Conservation (phyloP, 768 basidiomycete genomes). For the Russula griseocarnosa region DNA sequence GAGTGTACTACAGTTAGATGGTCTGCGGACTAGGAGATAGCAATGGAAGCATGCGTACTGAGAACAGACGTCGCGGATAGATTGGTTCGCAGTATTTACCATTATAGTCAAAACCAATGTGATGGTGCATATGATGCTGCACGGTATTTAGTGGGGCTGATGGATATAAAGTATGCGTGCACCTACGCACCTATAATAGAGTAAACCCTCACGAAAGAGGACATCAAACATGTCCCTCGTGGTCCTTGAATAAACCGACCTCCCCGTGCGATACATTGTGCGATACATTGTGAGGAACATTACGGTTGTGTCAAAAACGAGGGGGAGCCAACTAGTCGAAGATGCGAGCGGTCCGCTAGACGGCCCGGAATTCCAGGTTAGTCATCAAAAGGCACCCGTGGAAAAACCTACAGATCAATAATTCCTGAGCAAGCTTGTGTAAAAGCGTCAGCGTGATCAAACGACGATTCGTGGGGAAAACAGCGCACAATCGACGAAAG, state of each 20-base stretch:
- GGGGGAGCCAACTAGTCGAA: slow-evolving; percentile 41
- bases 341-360: slow-evolving; percentile 34
- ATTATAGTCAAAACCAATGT: slow-evolving; percentile 41
- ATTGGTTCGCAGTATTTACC: slow-evolving; percentile 34
- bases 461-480: background rate
- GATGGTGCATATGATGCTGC: slow-evolving; percentile 39
- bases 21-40: background rate
- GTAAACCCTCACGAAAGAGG: slow-evolving; percentile 18
- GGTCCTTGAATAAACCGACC: background rate
- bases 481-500: slow-evolving; percentile 12
- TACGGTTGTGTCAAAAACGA: slow-evolving; percentile 40
- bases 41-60: slow-evolving; percentile 31
- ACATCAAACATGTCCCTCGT: slow-evolving; percentile 12
- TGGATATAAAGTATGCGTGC: background rate
- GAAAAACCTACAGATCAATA: slow-evolving; percentile 33
- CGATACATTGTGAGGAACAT: slow-evolving; percentile 36
- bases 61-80: slow-evolving; percentile 38
- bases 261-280: slow-evolving; percentile 35
- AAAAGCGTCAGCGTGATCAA: background rate
- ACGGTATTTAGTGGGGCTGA: background rate
- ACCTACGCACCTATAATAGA: slow-evolving; percentile 19
- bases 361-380: background rate
- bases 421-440: slow-evolving; percentile 42
- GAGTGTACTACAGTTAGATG: background rate
- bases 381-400: background rate